Evolutionary conservation across 164 flowering plant genomes (phyloP).

Genomic region (Vitis vinifera): DNA sequence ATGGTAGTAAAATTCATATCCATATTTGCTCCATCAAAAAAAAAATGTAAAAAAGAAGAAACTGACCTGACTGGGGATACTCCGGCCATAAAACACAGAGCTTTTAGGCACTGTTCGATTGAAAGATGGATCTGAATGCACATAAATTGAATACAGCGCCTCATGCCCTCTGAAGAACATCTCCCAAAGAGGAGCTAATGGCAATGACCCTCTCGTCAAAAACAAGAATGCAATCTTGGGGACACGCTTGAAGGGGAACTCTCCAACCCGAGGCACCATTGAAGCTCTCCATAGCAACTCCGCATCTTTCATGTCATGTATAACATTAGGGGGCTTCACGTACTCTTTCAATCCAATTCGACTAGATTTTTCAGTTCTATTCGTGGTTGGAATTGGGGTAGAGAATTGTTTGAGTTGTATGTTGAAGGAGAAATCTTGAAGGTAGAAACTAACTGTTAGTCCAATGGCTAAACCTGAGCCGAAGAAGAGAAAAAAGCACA

Average conservation of each 20-base stretch:
- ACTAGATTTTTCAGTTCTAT: neutral
- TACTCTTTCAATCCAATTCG: conserved; percentile 8
- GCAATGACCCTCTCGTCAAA: conserved; percentile 27
- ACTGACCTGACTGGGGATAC: conserved; percentile 42
- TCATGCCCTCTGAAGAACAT: conserved; percentile 38
- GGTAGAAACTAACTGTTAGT: conserved; percentile 13
- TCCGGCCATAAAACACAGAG: conserved; percentile 31
- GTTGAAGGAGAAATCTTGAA: conserved; percentile 12
- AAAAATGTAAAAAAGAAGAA: neutral
- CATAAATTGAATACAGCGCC: conserved; percentile 38
- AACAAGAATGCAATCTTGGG: conserved; percentile 43
- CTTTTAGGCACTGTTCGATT: conserved; percentile 14
- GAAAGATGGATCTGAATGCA: conserved; percentile 32
- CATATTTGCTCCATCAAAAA: neutral
- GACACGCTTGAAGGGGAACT: conserved; percentile 14
- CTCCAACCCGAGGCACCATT: conserved; percentile 13
- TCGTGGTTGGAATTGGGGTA: neutral
- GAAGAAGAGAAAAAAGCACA: conserved; percentile 27
- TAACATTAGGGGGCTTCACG: conserved; percentile 10
- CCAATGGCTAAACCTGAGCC: conserved; percentile 39
- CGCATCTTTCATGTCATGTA: conserved; percentile 31
- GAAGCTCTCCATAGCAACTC: conserved; percentile 41
- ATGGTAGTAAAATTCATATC: too few relatives aligned
- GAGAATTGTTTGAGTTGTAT: conserved; percentile 10
- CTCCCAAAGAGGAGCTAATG: conserved; percentile 41